These are phyloP conservation scores for Fusarium compactum DNA, from an alignment of 2,329 filamentous ascomycete genomes.

Conservation along the genomic window DNA sequence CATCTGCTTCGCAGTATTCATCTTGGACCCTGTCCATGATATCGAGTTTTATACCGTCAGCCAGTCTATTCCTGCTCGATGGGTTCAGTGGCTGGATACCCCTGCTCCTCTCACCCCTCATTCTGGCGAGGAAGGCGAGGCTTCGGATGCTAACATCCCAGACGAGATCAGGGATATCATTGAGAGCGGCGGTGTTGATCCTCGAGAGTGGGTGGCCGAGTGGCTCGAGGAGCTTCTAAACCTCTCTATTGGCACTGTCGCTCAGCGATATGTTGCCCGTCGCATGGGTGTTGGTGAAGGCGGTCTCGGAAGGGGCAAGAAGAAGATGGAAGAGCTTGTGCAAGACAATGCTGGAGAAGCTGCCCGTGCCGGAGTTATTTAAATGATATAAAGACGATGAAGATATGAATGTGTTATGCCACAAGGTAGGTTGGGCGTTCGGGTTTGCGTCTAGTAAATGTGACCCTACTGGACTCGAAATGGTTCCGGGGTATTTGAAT, in stretches of 20 bases:
- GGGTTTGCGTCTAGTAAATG: slow-evolving; percentile 35
- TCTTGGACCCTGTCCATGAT: slow-evolving; percentile 89
- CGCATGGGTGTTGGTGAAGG: slow-evolving; percentile 96
- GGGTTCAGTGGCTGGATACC: slow-evolving; percentile 92
- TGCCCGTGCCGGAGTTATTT: slow-evolving; percentile 69
- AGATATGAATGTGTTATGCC: slow-evolving; percentile 22
- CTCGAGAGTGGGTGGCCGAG: slow-evolving; percentile 95
- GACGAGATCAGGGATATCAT: slow-evolving; percentile 91
- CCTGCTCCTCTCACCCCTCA: slow-evolving; percentile 68
- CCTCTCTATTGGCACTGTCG: slow-evolving; percentile 84
- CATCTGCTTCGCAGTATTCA: slow-evolving; percentile 80
- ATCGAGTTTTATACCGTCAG: slow-evolving; percentile 88
- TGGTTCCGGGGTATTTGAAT: slow-evolving; percentile 34
- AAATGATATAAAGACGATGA: slow-evolving; percentile 20
- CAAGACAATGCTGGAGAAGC: slow-evolving; percentile 70
- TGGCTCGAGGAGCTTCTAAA: slow-evolving; percentile 92
- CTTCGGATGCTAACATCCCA: slow-evolving; percentile 64
- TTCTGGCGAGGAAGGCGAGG: slow-evolving; percentile 61
- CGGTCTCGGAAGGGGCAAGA: slow-evolving; percentile 71
- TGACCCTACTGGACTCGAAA: slow-evolving; percentile 31
- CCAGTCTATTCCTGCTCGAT: slow-evolving; percentile 84
- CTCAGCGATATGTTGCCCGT: slow-evolving; percentile 93
- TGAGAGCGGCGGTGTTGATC: slow-evolving; percentile 80
- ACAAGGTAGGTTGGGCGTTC: slow-evolving; percentile 44
- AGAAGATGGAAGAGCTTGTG: slow-evolving; percentile 66